Evolutionary conservation across 768 basidiomycete species (phyloP), one percentile per base, ranked within the genome.

Genomic region (Boletus coccyginus): DNA sequence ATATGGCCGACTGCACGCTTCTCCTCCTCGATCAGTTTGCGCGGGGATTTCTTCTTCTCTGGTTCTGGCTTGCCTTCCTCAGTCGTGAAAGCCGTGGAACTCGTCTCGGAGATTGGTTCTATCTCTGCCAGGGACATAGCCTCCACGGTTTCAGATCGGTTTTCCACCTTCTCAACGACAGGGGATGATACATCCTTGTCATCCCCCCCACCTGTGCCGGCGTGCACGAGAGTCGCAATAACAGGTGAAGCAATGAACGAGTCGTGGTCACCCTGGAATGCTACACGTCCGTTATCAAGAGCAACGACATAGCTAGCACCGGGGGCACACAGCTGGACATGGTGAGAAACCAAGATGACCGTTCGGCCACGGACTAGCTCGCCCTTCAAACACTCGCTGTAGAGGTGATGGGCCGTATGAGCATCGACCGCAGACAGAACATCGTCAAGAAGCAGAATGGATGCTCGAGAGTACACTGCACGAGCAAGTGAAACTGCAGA

Each of bases 271-370:
- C 94, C 94, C 55, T 85, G 78, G 71, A 87, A 96, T 45, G 81
- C 74, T 14, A 94, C 80, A n/a, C 83, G 82, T 32, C 81, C 82
- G 50, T 77, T 74, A 36, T 93, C 90, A 31, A 94, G 77, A 14
- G 88, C 86, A 39, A 96, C 89, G 61, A 98, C 79, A 70, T 92
- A 94, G 27, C 73, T 75, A 2, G 95, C 92, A 32, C 83, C 88
- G 1, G 90, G 84, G 3, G 85, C 80, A 65, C 92, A 94, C 5
- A 98, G 79, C 65, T 94, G 90, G 35, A 97, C 90, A 66, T 96
- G 94, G 66, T 99, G 96, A 3, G 95, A 97, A 49, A 97, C 94
- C 24, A 98, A 78, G 44, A 98, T 78, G 47, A 96, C 75, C 1
- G 95, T 97, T 46, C 94, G 80, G 17, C 83, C 86, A n/a, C 75